Evolutionary conservation across 352 stramenopile species (phyloP), one percentile per base, ranked within the genome.

Genomic region (Globisporangium spiculum): DNA sequence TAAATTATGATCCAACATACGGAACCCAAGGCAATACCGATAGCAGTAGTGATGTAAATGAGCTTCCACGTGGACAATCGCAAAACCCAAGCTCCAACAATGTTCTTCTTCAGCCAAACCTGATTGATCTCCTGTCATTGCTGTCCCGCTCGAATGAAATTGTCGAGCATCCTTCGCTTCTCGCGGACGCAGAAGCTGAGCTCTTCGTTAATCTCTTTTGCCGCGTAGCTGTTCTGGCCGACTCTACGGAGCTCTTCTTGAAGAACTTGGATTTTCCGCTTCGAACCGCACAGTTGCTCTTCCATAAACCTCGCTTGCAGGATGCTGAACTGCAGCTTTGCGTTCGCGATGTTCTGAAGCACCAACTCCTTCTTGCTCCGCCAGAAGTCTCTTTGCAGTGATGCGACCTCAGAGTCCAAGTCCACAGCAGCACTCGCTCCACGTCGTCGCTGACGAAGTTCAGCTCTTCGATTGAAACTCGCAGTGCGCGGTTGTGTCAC

Each of bases 201-300:
- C 32, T 75, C 70, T 18, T 69, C 56, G 1, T 26, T 10, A 14
- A 69, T 50, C 8, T 41, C n/a, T 16, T 67, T 59, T 7, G 57
- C 62, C 14, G 63, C 58, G 10, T 44, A 18, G 38, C 32, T 65
- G 30, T 34, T 54, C 1, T 44, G 16, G 41, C 54, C 56, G 44
- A 66, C 65, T 32, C 16, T 57, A n/a, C 32, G 30, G 3, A 73
- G 66, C 24, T 75, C 70, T 36, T 63, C 27, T 36, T 68, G 70
- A 14, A 75, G 57, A 48, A 36, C 60, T 36, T 72, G 65, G 38
- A 72, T 70, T 44, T 71, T 71, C 36, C 70, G 70, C 38, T 75
- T 75, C 10, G 70, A 69, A 2, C 70, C 70, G 26, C 60, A 54
- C 8, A 75, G 48, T 14, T 67, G 70, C n/a, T 72, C 55, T 54